Percentiles rank a stretch among this genome's conserved stretches.
Conservation (phyloP, 192 early-diverging fungal species). For the Backusella liffmaniae region DNA sequence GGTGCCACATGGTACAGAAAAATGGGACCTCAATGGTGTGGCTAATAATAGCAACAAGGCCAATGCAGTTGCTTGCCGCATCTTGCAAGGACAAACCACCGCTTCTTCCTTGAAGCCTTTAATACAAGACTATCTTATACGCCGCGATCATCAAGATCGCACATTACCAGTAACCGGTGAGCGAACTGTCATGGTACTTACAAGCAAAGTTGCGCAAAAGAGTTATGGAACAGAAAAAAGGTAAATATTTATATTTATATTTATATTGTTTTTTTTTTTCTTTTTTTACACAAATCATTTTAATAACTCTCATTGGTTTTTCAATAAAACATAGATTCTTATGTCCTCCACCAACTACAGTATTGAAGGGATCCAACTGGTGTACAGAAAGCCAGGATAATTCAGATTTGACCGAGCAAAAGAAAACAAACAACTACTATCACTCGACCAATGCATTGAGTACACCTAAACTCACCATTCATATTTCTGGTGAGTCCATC, state of each 20-base stretch:
- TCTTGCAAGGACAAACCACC: not conserved
- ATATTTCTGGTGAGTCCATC: conserved; percentile 25
- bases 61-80: not conserved
- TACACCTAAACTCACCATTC: conserved; percentile 27
- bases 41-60: not conserved
- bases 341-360: conserved; percentile 78
- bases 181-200: conserved; percentile 72
- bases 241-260: conserved; percentile 28
- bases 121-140: conserved; percentile 45
- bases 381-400: conserved; percentile 32
- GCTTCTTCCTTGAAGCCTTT: conserved; percentile 25
- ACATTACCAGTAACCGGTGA: conserved; percentile 35
- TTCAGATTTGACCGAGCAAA: not conserved
- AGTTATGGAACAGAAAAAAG: conserved; percentile 93
- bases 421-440: conserved; percentile 19
- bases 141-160: conserved; percentile 30
- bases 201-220: conserved; percentile 88
- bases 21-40: not conserved
- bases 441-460: conserved; percentile 13
- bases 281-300: not conserved
- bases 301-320: not conserved
- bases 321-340: conserved; percentile 53
- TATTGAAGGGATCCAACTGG: conserved; percentile 71
- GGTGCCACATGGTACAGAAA: not conserved
- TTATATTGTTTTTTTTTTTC: too few relatives aligned